These are phyloP conservation scores for Sordariomycetes sp. DNA, from an alignment of 2,329 filamentous ascomycete species.

Conservation along the genomic window DNA sequence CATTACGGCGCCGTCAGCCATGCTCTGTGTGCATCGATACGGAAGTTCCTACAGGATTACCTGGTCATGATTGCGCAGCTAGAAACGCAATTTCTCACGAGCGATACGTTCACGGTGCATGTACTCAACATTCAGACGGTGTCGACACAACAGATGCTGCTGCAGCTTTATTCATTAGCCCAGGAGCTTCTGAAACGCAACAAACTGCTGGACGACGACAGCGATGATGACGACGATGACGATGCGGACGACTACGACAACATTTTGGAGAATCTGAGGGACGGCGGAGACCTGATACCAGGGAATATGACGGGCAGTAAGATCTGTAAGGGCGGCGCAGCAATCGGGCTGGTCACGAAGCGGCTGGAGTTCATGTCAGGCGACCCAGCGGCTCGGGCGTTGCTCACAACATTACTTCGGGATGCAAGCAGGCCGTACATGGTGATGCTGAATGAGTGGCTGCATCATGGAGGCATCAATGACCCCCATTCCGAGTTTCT, in stretches of 20 bases:
- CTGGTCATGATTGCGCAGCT: conserved; percentile 86
- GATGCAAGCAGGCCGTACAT: conserved; percentile 94
- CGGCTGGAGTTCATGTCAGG: conserved; percentile 85
- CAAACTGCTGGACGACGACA: conserved; percentile 73
- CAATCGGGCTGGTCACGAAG: conserved; percentile 80
- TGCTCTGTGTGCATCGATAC: conserved; percentile 88
- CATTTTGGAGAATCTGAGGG: conserved; percentile 80
- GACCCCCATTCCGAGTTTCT: conserved; percentile 92
- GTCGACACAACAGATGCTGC: conserved; percentile 82
- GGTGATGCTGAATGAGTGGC: conserved; percentile 97
- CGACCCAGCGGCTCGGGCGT: conserved; percentile 74
- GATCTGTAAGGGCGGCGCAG: conserved; percentile 91
- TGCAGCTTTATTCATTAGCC: conserved; percentile 79
- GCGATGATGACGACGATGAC: conserved; percentile 60
- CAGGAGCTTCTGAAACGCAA: conserved; percentile 85
- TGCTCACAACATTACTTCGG: conserved; percentile 73
- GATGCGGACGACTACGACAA: conserved; percentile 83
- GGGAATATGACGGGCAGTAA: conserved; percentile 79
- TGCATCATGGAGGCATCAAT: conserved; percentile 90
- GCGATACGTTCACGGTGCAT: conserved; percentile 82
- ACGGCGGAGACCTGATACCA: conserved; percentile 73
- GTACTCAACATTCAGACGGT: conserved; percentile 87
- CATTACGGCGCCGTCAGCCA: conserved; percentile 95
- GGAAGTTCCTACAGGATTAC: conserved; percentile 88
- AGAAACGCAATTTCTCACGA: conserved; percentile 86